phyloP scores from a whole-genome alignment of 202 grass and related monocot genomes.

The Carex sylvatica region DNA sequence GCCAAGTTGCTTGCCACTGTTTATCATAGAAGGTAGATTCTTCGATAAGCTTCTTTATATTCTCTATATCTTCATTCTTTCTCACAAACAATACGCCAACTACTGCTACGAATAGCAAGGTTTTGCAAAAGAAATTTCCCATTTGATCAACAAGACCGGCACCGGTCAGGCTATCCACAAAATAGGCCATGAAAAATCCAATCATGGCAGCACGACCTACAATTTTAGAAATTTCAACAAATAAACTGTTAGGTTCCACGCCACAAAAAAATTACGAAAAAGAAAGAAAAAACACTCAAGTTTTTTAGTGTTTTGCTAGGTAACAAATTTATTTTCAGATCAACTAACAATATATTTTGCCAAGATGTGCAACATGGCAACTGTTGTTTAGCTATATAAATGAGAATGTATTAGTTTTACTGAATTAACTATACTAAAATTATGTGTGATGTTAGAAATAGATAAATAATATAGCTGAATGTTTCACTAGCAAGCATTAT shows the following conservation, averaged over 20 bases:
- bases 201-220: slow-evolving; percentile 95
- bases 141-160: slow-evolving; percentile 85
- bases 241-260: neutral
- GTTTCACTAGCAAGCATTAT: neutral
- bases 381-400: neutral
- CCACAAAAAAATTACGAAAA: neutral
- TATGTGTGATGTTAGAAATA: neutral
- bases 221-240: neutral
- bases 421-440: neutral
- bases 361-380: neutral
- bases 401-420: neutral
- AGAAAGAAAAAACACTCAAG: neutral
- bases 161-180: slow-evolving; percentile 85
- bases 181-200: slow-evolving; percentile 99
- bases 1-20: slow-evolving; percentile 97
- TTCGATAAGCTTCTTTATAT: slow-evolving; percentile 73
- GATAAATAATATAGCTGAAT: neutral
- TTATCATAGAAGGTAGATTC: slow-evolving; percentile 92
- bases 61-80: slow-evolving; percentile 75
- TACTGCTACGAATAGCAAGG: slow-evolving; percentile 74
- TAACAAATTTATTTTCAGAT: neutral
- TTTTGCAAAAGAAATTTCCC: slow-evolving; percentile 99
- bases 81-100: slow-evolving; percentile 65
- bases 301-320: neutral
- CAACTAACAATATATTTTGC: neutral